phyloP scores from a whole-genome alignment of 192 early-diverging fungal species.

The Umbelopsis isabellina region DNA sequence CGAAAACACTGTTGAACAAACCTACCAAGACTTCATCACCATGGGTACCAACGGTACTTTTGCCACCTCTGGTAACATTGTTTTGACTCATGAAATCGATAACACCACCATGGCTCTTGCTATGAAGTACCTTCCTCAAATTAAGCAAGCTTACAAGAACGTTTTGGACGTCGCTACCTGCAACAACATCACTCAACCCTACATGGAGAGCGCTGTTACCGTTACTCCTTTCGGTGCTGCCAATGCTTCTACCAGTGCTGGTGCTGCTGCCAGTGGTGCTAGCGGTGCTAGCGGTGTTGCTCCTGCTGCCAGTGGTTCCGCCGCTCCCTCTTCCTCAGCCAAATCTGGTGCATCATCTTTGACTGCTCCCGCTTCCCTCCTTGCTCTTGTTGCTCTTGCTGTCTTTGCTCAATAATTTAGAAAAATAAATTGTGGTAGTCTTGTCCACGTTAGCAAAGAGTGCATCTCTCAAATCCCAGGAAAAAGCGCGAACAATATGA shows the following conservation, averaged over 20 bases:
- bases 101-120: conserved; percentile 47
- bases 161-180: conserved; percentile 42
- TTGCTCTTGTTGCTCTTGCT: conserved; percentile 24
- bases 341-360: neutral
- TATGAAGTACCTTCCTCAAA: conserved; percentile 44
- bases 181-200: conserved; percentile 45
- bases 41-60: conserved; percentile 44
- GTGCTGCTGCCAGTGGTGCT: conserved; percentile 26
- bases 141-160: conserved; percentile 44
- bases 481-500: too few relatives aligned
- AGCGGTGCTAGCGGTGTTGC: conserved; percentile 11
- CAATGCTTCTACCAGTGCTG: conserved; percentile 3
- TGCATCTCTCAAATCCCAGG: too few relatives aligned
- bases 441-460: too few relatives aligned
- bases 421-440: conserved; percentile 14
- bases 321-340: neutral
- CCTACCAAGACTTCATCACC: conserved; percentile 33
- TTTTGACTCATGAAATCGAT: conserved; percentile 48
- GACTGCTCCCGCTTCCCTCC: conserved; percentile 19
- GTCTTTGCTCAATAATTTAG: conserved; percentile 22
- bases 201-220: conserved; percentile 37
- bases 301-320: conserved; percentile 21
- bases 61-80: conserved; percentile 39
- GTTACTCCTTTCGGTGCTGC: conserved; percentile 25
- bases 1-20: conserved; percentile 28